A percentile compares a stretch with the other conserved stretches of the same genome.
Evolutionary conservation across 2,329 filamentous ascomycete species (phyloP).

Genomic region (Monosporascus sp.): DNA sequence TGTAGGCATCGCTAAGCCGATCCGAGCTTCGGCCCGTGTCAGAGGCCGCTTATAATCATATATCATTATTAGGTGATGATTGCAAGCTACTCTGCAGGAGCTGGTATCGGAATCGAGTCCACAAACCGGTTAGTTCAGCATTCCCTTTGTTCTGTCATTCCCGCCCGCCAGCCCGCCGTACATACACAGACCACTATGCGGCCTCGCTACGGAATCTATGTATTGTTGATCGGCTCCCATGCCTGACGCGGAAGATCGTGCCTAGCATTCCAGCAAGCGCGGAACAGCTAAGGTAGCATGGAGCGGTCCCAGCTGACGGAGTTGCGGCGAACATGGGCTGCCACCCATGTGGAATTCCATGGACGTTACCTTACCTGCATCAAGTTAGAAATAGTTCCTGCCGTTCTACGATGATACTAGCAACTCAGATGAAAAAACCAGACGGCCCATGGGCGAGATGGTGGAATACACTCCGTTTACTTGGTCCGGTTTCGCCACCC

Average conservation of each 20-base stretch:
- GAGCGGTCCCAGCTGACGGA: not conserved
- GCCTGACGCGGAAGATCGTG: not conserved
- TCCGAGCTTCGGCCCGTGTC: not conserved
- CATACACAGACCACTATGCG: not conserved
- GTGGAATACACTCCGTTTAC: too few relatives aligned
- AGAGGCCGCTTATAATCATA: not conserved
- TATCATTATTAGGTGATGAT: not conserved
- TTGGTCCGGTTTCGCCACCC: too few relatives aligned
- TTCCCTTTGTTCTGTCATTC: not conserved
- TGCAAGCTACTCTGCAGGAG: not conserved
- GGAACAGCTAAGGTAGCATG: not conserved
- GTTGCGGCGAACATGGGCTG: not conserved
- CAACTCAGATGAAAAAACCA: too few relatives aligned
- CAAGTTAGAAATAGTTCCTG: too few relatives aligned
- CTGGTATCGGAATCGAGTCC: not conserved
- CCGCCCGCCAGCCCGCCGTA: not conserved
- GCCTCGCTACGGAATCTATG: not conserved
- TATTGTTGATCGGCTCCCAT: not conserved
- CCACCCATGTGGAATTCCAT: not conserved
- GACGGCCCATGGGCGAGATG: too few relatives aligned
- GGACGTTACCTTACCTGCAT: not conserved
- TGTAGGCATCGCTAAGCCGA: not conserved
- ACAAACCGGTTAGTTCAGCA: not conserved
- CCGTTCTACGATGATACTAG: too few relatives aligned
- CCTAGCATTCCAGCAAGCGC: not conserved